Base-by-base conservation (phyloP, 164 flowering plant genomes). In the grape (Vitis vinifera) region DNA sequence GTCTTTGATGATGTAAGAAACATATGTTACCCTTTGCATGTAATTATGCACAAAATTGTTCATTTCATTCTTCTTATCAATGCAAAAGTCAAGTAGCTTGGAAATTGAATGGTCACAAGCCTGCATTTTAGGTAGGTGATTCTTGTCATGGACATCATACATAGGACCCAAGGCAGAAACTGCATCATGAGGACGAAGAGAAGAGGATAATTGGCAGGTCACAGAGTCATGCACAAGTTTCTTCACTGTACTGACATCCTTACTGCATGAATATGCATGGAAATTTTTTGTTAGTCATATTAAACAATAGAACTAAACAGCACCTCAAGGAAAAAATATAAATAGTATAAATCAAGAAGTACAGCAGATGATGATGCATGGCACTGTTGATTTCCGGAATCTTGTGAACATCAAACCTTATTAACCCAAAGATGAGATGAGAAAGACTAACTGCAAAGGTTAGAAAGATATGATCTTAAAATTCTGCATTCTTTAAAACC, bases 111-210 rank as follows among this genome's bases (percentile, higher is more conserved):
- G 78, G 19, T 91, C 91, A 75, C 90, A 94, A 49, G 82, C 76
- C 76, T 80, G 87, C 94, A 96, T 91, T 73, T 62, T 92, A 19
- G 96, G 99, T 31, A 93, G 89, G 79, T 92, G 95, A 78, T 70
- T 89, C 72, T 88, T 89, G 70, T 91, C 95, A 77, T 94, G 99
- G 77, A 88, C 89, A 70, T 96, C 97, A 79, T 93, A 96, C 97
- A 96, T 96, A 23, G 94, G 99, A 64, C 99, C 99, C 77, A 96
- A 80, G 55, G 99, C 98, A 51, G 99, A 96, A 80, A 96, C 99
- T 17, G 98, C 99, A 85, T 96, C 99, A 81, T 93, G 98, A 68
- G 99, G 99, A 58, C 95, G 98, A 37, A 91, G 87, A 0, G 99
- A 96, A 52, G 94, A 83, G 12, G 99, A 87, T 53, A 91, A 70